These are phyloP conservation scores for Scheffersomyces titani DNA, from an alignment of 1,139 yeast genomes.

Conservation along the genomic window DNA sequence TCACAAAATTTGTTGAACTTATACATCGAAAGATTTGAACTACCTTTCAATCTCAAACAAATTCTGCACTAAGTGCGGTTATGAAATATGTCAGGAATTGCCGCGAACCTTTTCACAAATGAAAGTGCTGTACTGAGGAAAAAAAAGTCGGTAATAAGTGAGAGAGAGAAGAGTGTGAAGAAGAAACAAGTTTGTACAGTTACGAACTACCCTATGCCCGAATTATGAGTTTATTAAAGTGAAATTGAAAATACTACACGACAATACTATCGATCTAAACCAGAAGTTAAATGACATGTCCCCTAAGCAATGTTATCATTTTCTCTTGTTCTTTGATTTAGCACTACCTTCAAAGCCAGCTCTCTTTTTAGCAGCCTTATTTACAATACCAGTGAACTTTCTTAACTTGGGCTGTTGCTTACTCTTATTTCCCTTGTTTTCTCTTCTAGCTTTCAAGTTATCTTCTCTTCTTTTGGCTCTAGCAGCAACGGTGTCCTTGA, in stretches of 20 bases:
- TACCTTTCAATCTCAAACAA: neutral
- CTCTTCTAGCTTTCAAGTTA: conserved; percentile 78
- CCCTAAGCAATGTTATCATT: neutral
- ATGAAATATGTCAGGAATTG: neutral
- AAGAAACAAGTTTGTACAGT: neutral
- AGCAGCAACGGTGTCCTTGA: conserved; percentile 71
- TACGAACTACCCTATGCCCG: neutral
- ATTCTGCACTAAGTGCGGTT: neutral
- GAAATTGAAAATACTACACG: neutral
- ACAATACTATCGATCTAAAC: neutral
- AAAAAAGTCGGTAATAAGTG: neutral
- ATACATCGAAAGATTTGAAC: no score
- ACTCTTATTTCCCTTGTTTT: conserved; percentile 72
- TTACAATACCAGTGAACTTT: conserved; percentile 61
- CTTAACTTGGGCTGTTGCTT: conserved; percentile 70
- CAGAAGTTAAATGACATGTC: neutral
- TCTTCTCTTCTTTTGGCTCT: conserved; percentile 86
- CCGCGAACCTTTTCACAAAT: no score
- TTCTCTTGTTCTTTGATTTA: conserved; percentile 28
- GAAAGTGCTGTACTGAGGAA: neutral
- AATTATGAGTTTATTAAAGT: neutral
- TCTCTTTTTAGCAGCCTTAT: conserved; percentile 46
- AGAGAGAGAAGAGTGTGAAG: neutral
- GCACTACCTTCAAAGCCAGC: conserved; percentile 63
- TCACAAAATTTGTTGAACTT: neutral